Evolutionary conservation across 306 rosid genomes (phyloP), one percentile per base, ranked within the genome.

Genomic region (Delonix regia): DNA sequence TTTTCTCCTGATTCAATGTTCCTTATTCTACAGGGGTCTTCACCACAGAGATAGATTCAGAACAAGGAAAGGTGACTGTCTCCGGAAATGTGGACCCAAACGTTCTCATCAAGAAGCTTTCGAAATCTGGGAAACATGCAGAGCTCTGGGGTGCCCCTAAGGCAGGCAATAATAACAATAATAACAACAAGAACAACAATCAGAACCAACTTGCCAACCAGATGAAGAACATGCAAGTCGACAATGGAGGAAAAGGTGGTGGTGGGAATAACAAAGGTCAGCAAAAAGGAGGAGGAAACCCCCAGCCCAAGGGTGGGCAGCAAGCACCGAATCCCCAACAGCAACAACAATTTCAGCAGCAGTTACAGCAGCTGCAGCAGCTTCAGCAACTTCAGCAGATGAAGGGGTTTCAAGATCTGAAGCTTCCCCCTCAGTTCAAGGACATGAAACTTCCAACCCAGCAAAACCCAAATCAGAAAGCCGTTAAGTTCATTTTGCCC

Each of bases 81-180:
- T 87, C 98, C 0, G 97, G 99, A 25, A 93, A 85, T 88, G 96
- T 93, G 2, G 99, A 96, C 87, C 93, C 98, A 0, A 77, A 85
- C 1, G 69, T 96, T 63, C 92, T 96, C 71, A 91, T 96, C 72
- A 96, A 87, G 93, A 96, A 91, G 89, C 93, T 96, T 25, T 44
- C 83, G 0, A 96, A 96, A 78, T 96, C 99, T 9, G 98, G 98
- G 25, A 96, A 96, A 71, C 93, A 90, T 83, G 99, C 98, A 24
- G 94, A 90, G 82, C 69, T 90, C 11, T 96, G 99, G 97, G 90
- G 85, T 15, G 88, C 88, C 16, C 84, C 92, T 0, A 91, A 93
- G 78, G 34, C 87, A 4, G 82, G 86, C 61, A 42, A 78, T 0
- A 45, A 67, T 19, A 83, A 83, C 16, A 55, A 74, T 7, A 56